Evolutionary conservation across 495 filamentous ascomycete genomes (phyloP), one percentile per base, ranked within the genome.

Genomic region (Podospora pseudopauciseta): DNA sequence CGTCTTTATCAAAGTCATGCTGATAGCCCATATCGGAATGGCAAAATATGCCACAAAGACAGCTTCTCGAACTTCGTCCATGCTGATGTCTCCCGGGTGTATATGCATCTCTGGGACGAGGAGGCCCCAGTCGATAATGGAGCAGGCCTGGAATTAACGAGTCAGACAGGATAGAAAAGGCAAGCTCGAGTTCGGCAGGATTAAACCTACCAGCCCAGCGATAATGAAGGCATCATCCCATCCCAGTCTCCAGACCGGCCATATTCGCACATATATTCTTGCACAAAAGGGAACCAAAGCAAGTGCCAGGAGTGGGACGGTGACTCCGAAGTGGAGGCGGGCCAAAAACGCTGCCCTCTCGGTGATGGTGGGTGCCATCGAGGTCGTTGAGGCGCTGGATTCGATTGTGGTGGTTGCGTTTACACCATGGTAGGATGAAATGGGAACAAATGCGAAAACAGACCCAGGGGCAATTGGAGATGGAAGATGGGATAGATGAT

Each of bases 1-100:
- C 6, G 63, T 64, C 68, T 74, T 74, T 66, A 72, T 68, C 20
- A 65, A 62, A 19, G 70, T 67, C 72, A 74, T 74, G 65, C 67
- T 9, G 7, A 70, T n/a, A 2, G 16, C 49, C 72, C 72, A 74
- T 4, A 74, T 11, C 5, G 70, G 63, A 19, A 72, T 70, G 55
- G 67, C 67, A 49, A 72, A 26, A 60, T 71, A 68, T 5, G 70
- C 63, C 5, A 64, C 23, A 32, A 28, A 62, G 65, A 68, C 55
- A 11, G 62, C 63, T 6, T 23, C 7, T 2, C 57, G 49, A 3
- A 63, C 60, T 11, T 23, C 15, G 5, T 27, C 60, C 3, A 60
- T 16, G 6, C 65, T 15, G 64, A 70, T 67, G 3, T 56, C 1
- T 13, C 65, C 44, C 0, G 68, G 63, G 11, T 68, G 18, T 1